phyloP scores from a whole-genome alignment of 805 yeast genomes.

The Yamadazyma kitorensis region DNA sequence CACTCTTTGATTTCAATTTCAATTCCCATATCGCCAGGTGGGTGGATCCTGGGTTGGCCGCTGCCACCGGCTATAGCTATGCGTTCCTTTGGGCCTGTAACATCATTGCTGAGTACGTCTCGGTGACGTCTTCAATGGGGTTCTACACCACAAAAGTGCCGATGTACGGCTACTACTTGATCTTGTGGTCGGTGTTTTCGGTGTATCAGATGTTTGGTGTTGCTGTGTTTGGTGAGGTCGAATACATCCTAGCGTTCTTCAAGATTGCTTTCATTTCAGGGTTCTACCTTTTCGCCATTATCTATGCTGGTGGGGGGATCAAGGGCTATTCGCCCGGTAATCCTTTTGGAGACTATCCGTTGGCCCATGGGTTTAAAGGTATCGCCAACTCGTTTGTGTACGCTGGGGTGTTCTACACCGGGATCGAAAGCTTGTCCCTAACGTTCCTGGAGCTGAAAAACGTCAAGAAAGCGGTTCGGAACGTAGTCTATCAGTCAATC shows the following conservation, averaged over 20 bases:
- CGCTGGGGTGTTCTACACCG: slow-evolving; percentile 39
- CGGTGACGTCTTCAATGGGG: slow-evolving; percentile 43
- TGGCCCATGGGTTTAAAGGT: slow-evolving; percentile 27
- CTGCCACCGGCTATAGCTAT: slow-evolving; percentile 40
- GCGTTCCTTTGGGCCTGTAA: slow-evolving; percentile 38
- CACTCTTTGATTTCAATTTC: slow-evolving; percentile 40
- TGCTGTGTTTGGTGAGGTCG: slow-evolving; percentile 33
- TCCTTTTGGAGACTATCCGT: slow-evolving; percentile 22
- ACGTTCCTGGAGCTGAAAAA: slow-evolving; percentile 31
- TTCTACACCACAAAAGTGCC: slow-evolving; percentile 42
- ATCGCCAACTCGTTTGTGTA: slow-evolving; percentile 46
- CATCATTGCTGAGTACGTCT: slow-evolving; percentile 44
- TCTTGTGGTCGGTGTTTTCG: slow-evolving; percentile 35
- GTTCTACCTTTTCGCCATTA: slow-evolving; percentile 17
- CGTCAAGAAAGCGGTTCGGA: slow-evolving; percentile 29
- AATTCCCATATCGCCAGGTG: slow-evolving; percentile 42
- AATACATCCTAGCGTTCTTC: slow-evolving; percentile 23
- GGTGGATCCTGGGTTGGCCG: slow-evolving; percentile 35
- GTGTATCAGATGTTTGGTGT: slow-evolving; percentile 36
- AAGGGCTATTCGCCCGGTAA: slow-evolving; percentile 25
- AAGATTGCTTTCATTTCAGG: slow-evolving; percentile 22
- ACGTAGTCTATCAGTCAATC: slow-evolving; percentile 29
- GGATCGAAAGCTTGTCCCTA: slow-evolving; percentile 25
- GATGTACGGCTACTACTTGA: slow-evolving; percentile 45
- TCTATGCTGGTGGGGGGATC: slow-evolving; percentile 25